Evolutionary conservation across 306 rosid genomes (phyloP), one percentile per base, ranked within the genome.

Genomic region (Calophaca sinica): DNA sequence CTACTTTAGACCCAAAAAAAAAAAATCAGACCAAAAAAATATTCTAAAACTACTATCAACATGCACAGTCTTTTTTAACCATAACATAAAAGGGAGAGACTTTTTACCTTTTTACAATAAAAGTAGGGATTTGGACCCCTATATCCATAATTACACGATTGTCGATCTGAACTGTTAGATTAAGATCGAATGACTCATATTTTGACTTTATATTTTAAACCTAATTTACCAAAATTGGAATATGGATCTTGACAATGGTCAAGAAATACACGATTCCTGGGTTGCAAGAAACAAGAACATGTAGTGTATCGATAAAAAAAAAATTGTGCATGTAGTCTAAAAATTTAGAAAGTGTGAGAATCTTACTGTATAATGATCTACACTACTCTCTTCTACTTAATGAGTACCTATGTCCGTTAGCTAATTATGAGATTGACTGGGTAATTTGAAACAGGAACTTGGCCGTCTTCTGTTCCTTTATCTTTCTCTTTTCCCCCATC

Each of bases 361-460:
- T 15, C 36, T 3, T 1, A 33, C 20, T 45, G 13, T 73, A 42
- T 73, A 42, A 44, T 72, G 3, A 13, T 13, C 14, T 38, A 45
- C 33, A 15, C 28, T 36, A 15, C 28, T 36, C 5, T 12, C 51
- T 36, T 49, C 52, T 26, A 12, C 41, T 42, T 26, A 7, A 20
- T 20, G 26, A 73, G 33, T 67, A 48, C 53, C 42, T 35, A 1
- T 20, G 29, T 35, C 62, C 32, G 14, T 59, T 46, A 60, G 20
- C 41, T 32, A 26, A 33, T 7, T 26, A 33, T 7, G 42, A 39
- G 29, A 52, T 60, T 60, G 42, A 69, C 48, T 54, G 39, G 72
- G 50, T 52, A 31, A 70, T 42, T 79, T 62, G 59, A 44, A 79
- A 71, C 52, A 52, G 29, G 2, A 71, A 20, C 5, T 48, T 20